A percentile compares a stretch with the other conserved stretches of the same genome.
These are phyloP conservation scores for Margaritispora aquatica DNA, from an alignment of 495 filamentous ascomycete genomes.

Conservation along the genomic window DNA sequence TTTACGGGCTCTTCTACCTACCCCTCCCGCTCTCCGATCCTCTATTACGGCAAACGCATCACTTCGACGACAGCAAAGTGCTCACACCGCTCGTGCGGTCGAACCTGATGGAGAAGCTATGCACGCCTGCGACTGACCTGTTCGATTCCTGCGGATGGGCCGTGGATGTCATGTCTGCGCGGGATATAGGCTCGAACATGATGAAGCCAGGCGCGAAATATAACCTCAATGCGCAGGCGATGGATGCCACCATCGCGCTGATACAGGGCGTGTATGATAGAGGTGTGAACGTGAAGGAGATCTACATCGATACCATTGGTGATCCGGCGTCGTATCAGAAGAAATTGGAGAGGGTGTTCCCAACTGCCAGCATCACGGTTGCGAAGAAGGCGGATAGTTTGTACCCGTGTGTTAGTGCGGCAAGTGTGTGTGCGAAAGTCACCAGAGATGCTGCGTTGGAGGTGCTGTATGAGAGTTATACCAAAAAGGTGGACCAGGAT, in stretches of 20 bases:
- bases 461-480: conserved; percentile 46
- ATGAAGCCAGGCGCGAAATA: conserved; percentile 62
- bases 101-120: conserved; percentile 67
- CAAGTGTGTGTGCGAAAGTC: conserved; percentile 91
- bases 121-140: conserved; percentile 58
- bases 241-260: conserved; percentile 87
- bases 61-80: conserved; percentile 90
- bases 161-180: conserved; percentile 70
- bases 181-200: conserved; percentile 79
- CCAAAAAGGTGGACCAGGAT: conserved; percentile 9
- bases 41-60: conserved; percentile 67
- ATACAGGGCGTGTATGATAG: conserved; percentile 67
- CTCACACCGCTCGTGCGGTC: conserved; percentile 69
- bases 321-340: conserved; percentile 74
- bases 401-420: conserved; percentile 90
- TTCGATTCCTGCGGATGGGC: conserved; percentile 74
- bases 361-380: conserved; percentile 72
- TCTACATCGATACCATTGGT: conserved; percentile 95
- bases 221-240: conserved; percentile 96
- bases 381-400: conserved; percentile 93
- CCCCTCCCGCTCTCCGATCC: conserved; percentile 59
- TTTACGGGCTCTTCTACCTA: conserved; percentile 87
- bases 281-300: conserved; percentile 75
- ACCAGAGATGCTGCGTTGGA: conserved; percentile 87
- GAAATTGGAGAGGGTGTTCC: conserved; percentile 79